phyloP scores from a whole-genome alignment of 169 alveolate genomes.

The Eimeria necatrix region DNA sequence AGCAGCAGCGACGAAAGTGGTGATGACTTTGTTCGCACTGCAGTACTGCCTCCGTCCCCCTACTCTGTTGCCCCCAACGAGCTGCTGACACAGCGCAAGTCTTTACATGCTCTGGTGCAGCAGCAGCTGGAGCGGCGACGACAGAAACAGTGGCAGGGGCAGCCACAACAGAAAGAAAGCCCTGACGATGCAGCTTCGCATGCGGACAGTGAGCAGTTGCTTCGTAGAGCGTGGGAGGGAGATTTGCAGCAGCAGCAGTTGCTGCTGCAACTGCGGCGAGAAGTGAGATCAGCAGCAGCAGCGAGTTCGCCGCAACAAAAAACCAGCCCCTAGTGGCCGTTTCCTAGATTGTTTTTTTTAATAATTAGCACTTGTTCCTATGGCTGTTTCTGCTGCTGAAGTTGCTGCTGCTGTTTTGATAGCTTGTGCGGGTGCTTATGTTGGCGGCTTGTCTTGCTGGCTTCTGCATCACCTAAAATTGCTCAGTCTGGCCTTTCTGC shows the following conservation, averaged over 20 bases:
- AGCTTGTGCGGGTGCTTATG: not conserved
- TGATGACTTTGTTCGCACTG: not conserved
- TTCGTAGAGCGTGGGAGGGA: constrained; percentile 35
- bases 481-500: not conserved
- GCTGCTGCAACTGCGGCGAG: constrained; percentile 2
- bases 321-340: not conserved
- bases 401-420: not conserved
- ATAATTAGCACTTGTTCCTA: not conserved
- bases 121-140: not conserved
- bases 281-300: constrained; percentile 28
- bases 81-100: not conserved
- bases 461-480: not conserved
- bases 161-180: not conserved
- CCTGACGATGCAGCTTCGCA: not conserved
- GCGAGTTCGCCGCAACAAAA: constrained; percentile 20
- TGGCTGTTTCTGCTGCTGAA: constrained; percentile 31
- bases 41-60: not conserved
- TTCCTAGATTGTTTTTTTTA: not conserved
- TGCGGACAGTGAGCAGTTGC: constrained; percentile 42
- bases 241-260: constrained; percentile 51
- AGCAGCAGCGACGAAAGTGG: constrained; percentile 35
- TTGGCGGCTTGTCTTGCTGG: not conserved
- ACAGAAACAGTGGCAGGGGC: constrained; percentile 7
- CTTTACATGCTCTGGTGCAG: not conserved
- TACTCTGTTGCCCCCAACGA: not conserved